Conservation (phyloP, 169 alveolate genomes). For the Eimeria acervulina region DNA sequence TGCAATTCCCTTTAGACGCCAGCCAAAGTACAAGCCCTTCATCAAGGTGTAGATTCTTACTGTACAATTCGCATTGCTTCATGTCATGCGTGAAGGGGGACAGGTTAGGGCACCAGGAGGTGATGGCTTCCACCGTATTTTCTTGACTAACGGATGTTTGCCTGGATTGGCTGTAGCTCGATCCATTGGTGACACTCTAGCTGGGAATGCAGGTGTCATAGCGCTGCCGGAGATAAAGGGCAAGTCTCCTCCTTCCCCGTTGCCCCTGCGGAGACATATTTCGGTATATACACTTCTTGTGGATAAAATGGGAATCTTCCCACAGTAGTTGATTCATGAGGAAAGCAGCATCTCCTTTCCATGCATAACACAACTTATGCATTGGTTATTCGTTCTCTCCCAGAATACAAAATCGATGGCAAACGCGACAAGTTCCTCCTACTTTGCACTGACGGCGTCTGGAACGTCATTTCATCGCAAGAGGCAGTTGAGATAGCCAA, state of each 20-base stretch:
- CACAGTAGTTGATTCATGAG: too few relatives aligned
- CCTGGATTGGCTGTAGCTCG: slow-evolving; percentile 96
- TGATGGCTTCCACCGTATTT: slow-evolving; percentile 92
- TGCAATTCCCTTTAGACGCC: neutral
- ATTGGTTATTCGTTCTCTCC: neutral
- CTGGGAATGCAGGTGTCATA: slow-evolving; percentile 92
- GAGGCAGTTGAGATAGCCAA: slow-evolving; percentile 88
- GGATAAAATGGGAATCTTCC: neutral
- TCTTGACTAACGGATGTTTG: slow-evolving; percentile 88
- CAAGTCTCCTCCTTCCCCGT: neutral
- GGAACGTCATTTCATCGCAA: slow-evolving; percentile 89
- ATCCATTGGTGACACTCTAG: slow-evolving; percentile 95
- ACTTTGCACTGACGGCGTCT: slow-evolving; percentile 90
- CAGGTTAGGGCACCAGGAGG: slow-evolving; percentile 91
- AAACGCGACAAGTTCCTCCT: slow-evolving; percentile 82
- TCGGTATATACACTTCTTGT: neutral
- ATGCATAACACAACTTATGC: neutral
- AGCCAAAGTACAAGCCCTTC: neutral
- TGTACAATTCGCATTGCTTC: neutral
- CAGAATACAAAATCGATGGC: slow-evolving; percentile 60
- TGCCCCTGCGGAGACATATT: neutral
- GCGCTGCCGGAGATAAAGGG: slow-evolving; percentile 91
- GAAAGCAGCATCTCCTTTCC: neutral
- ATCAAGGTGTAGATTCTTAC: neutral
- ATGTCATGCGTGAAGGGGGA: slow-evolving; percentile 88